Evolutionary conservation across 768 basidiomycete species (phyloP), one percentile per base, ranked within the genome.

Genomic region (Amanita phalloides): DNA sequence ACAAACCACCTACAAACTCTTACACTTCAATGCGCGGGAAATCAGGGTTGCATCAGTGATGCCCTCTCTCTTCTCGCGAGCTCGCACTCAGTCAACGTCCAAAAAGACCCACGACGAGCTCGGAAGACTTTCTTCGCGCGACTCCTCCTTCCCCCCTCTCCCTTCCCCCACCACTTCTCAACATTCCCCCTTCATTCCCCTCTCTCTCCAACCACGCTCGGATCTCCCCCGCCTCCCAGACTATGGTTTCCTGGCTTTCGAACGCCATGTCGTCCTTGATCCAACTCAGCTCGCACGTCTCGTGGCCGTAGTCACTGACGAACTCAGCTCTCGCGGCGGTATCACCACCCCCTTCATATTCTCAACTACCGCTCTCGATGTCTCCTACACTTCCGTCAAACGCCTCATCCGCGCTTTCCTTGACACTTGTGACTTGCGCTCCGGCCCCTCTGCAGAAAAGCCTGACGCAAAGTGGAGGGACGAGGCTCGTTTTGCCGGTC

Each of bases 291-390:
- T 86, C 37, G 75, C 77, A 5, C 75, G 78, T 39, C 79, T 92
- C 44, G 83, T 90, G n/a, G 74, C 77, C 39, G 79, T 81, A 53
- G 68, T 90, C 51, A 75, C 79, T 44, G 73, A 78, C 49, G 86
- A 89, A 67, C 78, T 92, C 51, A 75, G 75, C 56, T 73, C 78
- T 50, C 75, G 87, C 59, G 87, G 83, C 59, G 87, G 83, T 63
- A 75, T 96, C 54, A 84, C 85, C 20, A 91, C 90, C 3, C 93
- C 94, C 20, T 85, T 96, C 68, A 82, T 97, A 55, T 95, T 97
- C 71, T 90, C 89, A 35, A 81, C 79, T 26, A 79, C 86, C 57
- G 92, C 92, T 13, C 80, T 97, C 54, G 93, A 96, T 60, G 74
- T 94, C 38, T 86, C 81, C 39, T 70, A 82, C 5, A 70, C 81